Evolutionary conservation across 441 rosid species (phyloP).

Genomic region (Aleurites moluccanus): DNA sequence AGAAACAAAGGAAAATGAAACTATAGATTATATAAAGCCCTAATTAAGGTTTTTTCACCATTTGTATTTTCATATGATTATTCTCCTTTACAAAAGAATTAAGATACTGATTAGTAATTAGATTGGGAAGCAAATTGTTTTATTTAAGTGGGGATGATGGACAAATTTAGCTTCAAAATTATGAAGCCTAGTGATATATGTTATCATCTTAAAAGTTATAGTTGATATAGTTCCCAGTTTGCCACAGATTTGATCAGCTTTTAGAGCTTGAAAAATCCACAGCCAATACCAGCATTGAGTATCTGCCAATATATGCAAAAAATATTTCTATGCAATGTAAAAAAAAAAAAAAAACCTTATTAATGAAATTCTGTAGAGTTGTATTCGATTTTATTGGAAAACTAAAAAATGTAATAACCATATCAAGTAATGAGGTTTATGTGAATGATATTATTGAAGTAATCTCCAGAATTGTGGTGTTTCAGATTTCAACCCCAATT

Average conservation of each 20-base stretch:
- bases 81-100: constrained; percentile 6
- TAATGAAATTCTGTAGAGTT: no score
- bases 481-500: no score
- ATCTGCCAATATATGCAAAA: constrained; percentile 17
- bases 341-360: no score
- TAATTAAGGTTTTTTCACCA: constrained; percentile 11
- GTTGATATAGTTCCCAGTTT: constrained; percentile 19
- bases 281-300: constrained; percentile 7
- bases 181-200: no score
- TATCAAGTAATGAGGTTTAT: no score
- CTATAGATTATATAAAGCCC: neutral
- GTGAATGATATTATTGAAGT: no score
- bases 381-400: no score
- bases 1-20: constrained; percentile 8
- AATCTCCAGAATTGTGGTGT: no score
- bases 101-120: neutral
- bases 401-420: no score
- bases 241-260: constrained; percentile 4
- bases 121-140: neutral
- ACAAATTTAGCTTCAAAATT: neutral
- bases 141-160: neutral
- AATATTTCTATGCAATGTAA: neutral
- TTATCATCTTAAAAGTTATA: neutral
- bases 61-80: neutral
- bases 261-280: constrained; percentile 8